phyloP scores from a whole-genome alignment of 345 rosid species.

The Lepidium sativum region DNA sequence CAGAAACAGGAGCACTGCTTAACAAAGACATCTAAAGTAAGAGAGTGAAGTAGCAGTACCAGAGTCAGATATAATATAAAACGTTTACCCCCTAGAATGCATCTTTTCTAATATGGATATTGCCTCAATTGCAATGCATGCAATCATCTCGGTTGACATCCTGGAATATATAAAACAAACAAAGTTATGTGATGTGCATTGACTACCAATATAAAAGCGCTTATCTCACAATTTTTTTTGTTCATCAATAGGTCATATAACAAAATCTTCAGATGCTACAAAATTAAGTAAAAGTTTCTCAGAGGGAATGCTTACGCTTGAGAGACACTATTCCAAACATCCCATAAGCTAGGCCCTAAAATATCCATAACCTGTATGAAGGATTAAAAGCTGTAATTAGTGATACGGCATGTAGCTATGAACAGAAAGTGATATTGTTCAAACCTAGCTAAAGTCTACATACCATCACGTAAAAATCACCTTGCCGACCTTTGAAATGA shows the following conservation, averaged over 20 bases:
- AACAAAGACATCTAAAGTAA: neutral
- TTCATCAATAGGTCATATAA: neutral
- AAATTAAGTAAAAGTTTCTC: neutral
- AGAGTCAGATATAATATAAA: slow-evolving; percentile 10
- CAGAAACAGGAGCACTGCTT: slow-evolving; percentile 12
- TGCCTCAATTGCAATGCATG: slow-evolving; percentile 87
- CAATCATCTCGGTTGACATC: slow-evolving; percentile 82
- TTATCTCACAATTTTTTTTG: neutral
- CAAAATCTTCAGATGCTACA: neutral
- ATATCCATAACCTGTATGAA: slow-evolving; percentile 78
- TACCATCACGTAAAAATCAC: slow-evolving; percentile 85
- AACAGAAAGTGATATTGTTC: neutral
- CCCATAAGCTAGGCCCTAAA: slow-evolving; percentile 88
- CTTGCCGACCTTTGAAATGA: slow-evolving; percentile 77
- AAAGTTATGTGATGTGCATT: neutral
- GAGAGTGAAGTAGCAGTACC: neutral
- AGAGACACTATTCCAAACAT: slow-evolving; percentile 62
- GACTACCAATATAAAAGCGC: neutral
- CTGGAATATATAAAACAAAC: slow-evolving; percentile 30
- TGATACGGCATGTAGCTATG: neutral
- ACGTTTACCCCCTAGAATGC: slow-evolving; percentile 71
- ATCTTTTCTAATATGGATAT: slow-evolving; percentile 86
- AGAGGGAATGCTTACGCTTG: slow-evolving; percentile 43
- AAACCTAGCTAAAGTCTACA: slow-evolving; percentile 6
- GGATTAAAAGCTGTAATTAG: neutral